Percentiles rank a stretch among this genome's conserved stretches.
These are phyloP conservation scores for Colletotrichum neosansevieriae DNA, from an alignment of 2,329 filamentous ascomycete genomes.

Conservation along the genomic window DNA sequence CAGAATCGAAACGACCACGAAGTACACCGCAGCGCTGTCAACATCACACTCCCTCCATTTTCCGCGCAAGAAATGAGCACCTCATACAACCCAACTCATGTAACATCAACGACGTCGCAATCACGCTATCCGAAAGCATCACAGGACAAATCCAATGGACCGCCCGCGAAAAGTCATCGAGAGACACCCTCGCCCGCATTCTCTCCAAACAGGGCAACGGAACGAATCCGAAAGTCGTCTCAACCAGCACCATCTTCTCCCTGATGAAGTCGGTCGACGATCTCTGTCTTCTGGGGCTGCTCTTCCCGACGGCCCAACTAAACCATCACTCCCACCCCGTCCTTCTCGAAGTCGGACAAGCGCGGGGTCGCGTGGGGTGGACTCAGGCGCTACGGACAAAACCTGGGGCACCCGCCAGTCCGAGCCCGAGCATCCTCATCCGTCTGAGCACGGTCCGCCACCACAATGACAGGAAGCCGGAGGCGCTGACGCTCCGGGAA, in stretches of 20 bases:
- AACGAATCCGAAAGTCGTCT: constrained; percentile 16
- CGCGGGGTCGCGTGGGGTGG: constrained; percentile 33
- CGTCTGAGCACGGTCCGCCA: constrained; percentile 38
- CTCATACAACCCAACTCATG: constrained; percentile 7
- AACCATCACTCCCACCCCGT: constrained; percentile 33
- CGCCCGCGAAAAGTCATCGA: constrained; percentile 20
- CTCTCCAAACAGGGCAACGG: constrained; percentile 25
- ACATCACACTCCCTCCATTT: constrained; percentile 14
- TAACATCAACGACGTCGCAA: constrained; percentile 35
- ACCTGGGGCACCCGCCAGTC: constrained; percentile 10
- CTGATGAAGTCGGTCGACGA: constrained; percentile 36
- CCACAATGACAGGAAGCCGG: constrained; percentile 8
- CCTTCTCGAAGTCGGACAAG: constrained; percentile 30
- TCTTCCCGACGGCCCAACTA: constrained; percentile 32
- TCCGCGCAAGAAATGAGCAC: constrained; percentile 1
- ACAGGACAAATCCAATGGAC: constrained; percentile 26
- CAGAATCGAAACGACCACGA: constrained; percentile 19
- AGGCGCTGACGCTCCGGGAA: constrained; percentile 43
- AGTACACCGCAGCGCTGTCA: constrained; percentile 18
- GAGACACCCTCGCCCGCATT: constrained; percentile 22
- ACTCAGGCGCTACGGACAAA: constrained; percentile 31
- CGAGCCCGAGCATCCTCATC: constrained; percentile 31
- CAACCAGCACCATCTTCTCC: constrained; percentile 19
- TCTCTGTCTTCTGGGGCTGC: constrained; percentile 24
- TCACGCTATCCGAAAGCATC: constrained; percentile 28